Percentiles rank a stretch among this genome's conserved stretches.
Conservation (phyloP, 1,284 basidiomycete species). For the Heliocybe sulcata region DNA sequence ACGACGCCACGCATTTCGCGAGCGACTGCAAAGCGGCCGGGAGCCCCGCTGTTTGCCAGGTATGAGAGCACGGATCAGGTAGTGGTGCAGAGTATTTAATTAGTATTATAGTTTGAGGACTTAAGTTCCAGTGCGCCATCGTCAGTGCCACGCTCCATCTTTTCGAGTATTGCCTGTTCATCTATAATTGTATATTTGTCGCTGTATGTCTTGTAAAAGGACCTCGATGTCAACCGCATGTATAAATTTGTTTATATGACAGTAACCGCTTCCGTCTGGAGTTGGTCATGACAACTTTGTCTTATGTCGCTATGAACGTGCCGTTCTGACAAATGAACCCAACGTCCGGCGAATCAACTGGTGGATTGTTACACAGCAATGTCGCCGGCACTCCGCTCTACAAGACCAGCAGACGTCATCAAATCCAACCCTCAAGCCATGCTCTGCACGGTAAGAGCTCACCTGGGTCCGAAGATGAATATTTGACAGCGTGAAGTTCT, state of each 20-base stretch:
- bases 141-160: no score
- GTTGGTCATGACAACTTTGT: not conserved
- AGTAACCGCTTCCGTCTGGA: no score
- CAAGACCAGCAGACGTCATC: not conserved
- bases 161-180: no score
- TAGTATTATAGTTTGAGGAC: not conserved
- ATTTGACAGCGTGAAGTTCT: not conserved
- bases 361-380: not conserved
- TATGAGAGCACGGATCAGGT: no score
- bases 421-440: not conserved
- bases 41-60: not conserved
- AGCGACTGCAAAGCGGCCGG: not conserved
- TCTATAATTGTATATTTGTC: no score
- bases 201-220: no score
- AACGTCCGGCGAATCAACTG: not conserved
- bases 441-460: not conserved
- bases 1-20: not conserved
- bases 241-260: no score
- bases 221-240: no score
- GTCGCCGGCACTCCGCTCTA: slow-evolving; percentile 1
- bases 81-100: no score
- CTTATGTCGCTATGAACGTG: not conserved
- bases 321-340: not conserved
- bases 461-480: not conserved
- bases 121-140: no score